These are phyloP conservation scores for Fusarium sp. DNA, from an alignment of 2,329 filamentous ascomycete species.

Conservation along the genomic window DNA sequence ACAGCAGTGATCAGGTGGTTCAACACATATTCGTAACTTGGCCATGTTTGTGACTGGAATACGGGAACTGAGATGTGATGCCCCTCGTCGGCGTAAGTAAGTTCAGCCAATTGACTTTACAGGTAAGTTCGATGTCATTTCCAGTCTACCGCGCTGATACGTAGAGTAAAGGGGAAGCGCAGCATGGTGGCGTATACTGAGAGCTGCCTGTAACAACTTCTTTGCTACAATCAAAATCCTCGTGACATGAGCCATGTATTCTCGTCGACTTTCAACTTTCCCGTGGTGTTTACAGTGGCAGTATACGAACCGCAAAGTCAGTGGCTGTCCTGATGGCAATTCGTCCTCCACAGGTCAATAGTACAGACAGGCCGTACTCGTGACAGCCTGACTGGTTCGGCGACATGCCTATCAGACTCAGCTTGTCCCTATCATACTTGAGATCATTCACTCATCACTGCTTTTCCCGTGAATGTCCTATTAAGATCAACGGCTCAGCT, in stretches of 20 bases:
- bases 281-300: neutral
- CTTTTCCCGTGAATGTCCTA: neutral
- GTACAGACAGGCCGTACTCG: neutral
- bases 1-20: conserved; percentile 6
- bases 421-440: neutral
- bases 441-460: neutral
- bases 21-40: conserved; percentile 15
- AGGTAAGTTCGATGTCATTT: neutral
- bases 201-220: neutral
- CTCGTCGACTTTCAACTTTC: neutral
- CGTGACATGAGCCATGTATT: neutral
- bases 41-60: neutral
- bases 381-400: neutral
- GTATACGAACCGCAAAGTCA: neutral
- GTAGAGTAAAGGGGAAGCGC: neutral
- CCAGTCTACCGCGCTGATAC: neutral
- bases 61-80: neutral
- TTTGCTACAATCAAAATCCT: neutral
- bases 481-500: conserved; percentile 3
- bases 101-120: neutral
- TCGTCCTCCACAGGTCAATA: neutral
- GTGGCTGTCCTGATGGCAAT: neutral
- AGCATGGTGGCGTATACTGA: neutral
- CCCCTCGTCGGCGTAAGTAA: conserved; percentile 3
- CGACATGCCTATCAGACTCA: neutral